A percentile compares a stretch with the other conserved stretches of the same genome.
Conservation (phyloP, 495 filamentous ascomycete species). For the Trichoderma reesei region DNA sequence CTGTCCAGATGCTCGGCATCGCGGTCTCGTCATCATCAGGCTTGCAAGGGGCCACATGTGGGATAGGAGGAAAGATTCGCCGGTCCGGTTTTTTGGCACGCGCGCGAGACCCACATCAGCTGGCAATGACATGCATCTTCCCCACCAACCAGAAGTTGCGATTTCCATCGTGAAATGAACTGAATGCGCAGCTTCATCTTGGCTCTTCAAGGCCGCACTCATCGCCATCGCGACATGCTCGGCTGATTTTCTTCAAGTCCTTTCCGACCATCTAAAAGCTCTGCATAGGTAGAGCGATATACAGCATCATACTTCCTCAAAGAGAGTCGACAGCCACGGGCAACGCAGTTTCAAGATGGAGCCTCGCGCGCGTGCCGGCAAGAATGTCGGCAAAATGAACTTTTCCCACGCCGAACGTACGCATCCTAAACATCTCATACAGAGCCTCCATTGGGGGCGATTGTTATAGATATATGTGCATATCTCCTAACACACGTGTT, state of each 20-base stretch:
- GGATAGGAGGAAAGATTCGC: conserved; percentile 5
- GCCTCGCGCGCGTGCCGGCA: conserved; percentile 64
- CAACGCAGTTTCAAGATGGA: conserved; percentile 42
- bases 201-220: neutral
- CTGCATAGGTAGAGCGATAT: neutral
- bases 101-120: neutral
- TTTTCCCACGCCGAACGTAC: conserved; percentile 68
- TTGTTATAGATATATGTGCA: neutral
- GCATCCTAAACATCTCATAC: conserved; percentile 16
- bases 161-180: neutral
- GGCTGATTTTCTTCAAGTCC: neutral
- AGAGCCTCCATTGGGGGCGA: too few relatives aligned
- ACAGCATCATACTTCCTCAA: too few relatives aligned
- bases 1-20: neutral
- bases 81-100: neutral
- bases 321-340: neutral
- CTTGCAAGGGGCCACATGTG: neutral
- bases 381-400: conserved; percentile 84
- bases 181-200: neutral
- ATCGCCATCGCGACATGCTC: neutral
- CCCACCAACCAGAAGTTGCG: conserved; percentile 9
- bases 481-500: neutral
- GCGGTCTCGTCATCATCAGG: neutral
- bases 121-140: conserved; percentile 4
- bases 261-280: too few relatives aligned